Percentiles rank a stretch among this genome's conserved stretches.
Evolutionary conservation across 164 flowering plant genomes (phyloP).

Genomic region (Cinnamomum micranthum): DNA sequence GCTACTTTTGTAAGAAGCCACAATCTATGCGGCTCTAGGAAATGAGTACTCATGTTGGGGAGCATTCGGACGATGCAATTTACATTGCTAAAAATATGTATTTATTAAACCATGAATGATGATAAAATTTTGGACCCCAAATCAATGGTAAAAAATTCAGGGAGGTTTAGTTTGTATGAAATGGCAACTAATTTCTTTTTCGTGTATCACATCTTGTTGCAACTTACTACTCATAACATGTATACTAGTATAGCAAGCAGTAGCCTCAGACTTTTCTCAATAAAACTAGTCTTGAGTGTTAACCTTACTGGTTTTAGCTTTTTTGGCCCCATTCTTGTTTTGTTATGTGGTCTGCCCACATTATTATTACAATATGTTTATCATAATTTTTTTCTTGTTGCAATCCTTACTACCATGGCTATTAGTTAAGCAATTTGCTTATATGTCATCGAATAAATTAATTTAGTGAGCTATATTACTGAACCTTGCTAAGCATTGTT

Average conservation of each 20-base stretch:
- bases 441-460: not conserved
- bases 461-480: not conserved
- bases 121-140: too few species aligned
- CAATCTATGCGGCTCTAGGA: too few species aligned
- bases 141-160: too few species aligned
- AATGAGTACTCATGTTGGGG: too few species aligned
- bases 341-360: not conserved
- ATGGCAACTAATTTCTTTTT: not conserved
- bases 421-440: not conserved
- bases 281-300: not conserved
- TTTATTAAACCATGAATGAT: too few species aligned
- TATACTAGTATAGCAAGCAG: not conserved
- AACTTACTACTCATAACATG: not conserved
- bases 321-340: not conserved
- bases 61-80: too few species aligned
- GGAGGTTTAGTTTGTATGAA: not conserved
- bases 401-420: not conserved
- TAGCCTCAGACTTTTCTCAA: not conserved
- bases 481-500: constrained; percentile 12
- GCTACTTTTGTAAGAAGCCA: too few species aligned
- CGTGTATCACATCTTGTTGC: not conserved
- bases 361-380: not conserved
- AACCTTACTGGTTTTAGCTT: not conserved
- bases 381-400: not conserved
- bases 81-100: too few species aligned